Evolutionary conservation across 768 basidiomycete genomes (phyloP), one percentile per base, ranked within the genome.

Genomic region (Russula virescens): DNA sequence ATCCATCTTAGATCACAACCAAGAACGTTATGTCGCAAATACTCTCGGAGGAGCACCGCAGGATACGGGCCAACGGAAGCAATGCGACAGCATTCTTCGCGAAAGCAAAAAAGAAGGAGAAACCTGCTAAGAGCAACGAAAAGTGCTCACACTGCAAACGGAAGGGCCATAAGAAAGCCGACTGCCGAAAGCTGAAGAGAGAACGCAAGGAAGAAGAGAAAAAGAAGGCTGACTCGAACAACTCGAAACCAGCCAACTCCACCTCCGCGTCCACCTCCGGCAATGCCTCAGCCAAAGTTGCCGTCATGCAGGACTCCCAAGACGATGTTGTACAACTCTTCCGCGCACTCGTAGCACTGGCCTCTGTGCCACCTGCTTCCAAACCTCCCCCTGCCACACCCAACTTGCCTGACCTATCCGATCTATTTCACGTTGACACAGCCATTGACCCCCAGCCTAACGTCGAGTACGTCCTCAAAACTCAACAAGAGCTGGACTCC

Each of bases 161-260:
- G 19, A 61, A 60, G 53, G 48, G 58, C 7, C 34, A 28, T 2
- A 58, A 67, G 38, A 14, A n/a, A 1, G 4, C 8, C 3, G 21
- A 43, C 16, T 47, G 57, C 35, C 43, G 28, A 16, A 64, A 66
- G 57, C 35, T 42, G 14, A 63, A 62, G 47, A 58, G 56, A 50
- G 45, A n/a, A n/a, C n/a, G n/a, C n/a, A n/a, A n/a, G n/a, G n/a
- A 58, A 23, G 60, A 66, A 58, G 63, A 64, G 38, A 28, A 8
- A 3, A 18, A 40, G 13, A 18, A 13, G 18, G 13, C 21, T 3
- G 43, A n/a, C n/a, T n/a, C n/a, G n/a, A n/a, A n/a, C n/a, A n/a
- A n/a, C n/a, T n/a, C 60, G 14, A 14, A 19, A 25, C 5, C 8
- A 8, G 31, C 31, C 14, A 51, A 3, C 23, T 26, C 14, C 43